Evolutionary conservation across 192 early-diverging fungal species (phyloP).

Genomic region (Coemansia sp.): DNA sequence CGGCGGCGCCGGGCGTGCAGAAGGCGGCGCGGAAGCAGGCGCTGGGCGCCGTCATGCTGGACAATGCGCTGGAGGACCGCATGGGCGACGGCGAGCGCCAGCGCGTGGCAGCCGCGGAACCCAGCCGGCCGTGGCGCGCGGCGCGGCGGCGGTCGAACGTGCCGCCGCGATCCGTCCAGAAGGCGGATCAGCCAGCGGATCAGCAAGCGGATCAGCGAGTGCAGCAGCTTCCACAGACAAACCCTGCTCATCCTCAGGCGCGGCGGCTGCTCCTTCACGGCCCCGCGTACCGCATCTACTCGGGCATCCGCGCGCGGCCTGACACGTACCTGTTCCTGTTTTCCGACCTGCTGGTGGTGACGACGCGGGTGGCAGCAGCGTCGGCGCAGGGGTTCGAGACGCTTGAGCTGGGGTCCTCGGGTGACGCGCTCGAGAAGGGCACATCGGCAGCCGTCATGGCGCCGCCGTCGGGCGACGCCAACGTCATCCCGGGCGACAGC

Average conservation of each 20-base stretch:
- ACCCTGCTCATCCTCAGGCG: background rate
- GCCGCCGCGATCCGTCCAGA: too few species aligned
- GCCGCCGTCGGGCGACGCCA: constrained; percentile 33
- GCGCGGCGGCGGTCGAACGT: background rate
- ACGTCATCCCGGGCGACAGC: constrained; percentile 10
- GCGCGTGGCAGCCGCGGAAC: too few species aligned
- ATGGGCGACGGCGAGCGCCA: constrained; percentile 5
- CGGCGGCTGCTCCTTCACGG: constrained; percentile 49
- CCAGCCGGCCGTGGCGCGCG: too few species aligned
- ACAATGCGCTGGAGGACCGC: constrained; percentile 39
- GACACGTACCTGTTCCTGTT: constrained; percentile 52
- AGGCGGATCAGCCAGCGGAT: background rate
- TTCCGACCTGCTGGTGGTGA: constrained; percentile 44
- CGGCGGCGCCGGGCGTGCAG: constrained; percentile 10
- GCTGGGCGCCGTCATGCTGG: constrained; percentile 40
- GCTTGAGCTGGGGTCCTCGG: background rate
- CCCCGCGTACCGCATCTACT: constrained; percentile 40
- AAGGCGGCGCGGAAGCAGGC: constrained; percentile 36
- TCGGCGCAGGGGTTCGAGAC: too few species aligned
- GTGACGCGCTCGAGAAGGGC: background rate
- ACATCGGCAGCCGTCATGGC: constrained; percentile 8
- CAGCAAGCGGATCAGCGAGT: too few species aligned
- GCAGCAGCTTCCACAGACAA: background rate
- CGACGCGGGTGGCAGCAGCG: constrained; percentile 14
- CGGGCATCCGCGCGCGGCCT: constrained; percentile 30